These are phyloP conservation scores for Aspergillus caelatus DNA, from an alignment of 2,329 filamentous ascomycete species.

Conservation along the genomic window DNA sequence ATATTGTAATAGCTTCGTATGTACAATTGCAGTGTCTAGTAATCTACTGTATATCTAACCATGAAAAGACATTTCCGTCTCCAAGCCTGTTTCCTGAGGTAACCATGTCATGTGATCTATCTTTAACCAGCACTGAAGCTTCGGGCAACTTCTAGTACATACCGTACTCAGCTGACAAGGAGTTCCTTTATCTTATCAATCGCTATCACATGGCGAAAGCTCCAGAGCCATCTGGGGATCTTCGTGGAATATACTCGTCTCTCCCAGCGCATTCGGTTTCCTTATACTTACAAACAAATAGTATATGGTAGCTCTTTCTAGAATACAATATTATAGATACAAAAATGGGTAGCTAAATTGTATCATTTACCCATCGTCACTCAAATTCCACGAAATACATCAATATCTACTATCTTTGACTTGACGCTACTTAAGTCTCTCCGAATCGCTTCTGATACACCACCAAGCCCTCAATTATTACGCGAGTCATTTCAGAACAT, in stretches of 20 bases:
- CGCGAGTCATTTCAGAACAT: conserved; percentile 25
- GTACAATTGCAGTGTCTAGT: neutral
- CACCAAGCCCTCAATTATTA: neutral
- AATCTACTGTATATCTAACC: too few species aligned
- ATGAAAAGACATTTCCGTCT: too few species aligned
- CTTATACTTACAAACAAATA: conserved; percentile 4
- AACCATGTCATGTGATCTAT: conserved; percentile 16
- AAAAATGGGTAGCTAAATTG: conserved; percentile 13
- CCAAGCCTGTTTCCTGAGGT: neutral
- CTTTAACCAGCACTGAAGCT: conserved; percentile 15
- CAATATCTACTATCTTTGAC: neutral
- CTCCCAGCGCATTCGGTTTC: conserved; percentile 11
- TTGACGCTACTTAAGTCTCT: neutral
- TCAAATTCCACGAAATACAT: neutral
- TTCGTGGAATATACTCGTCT: neutral
- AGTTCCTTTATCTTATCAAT: too few species aligned
- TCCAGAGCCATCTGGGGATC: conserved; percentile 9
- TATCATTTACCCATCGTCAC: neutral
- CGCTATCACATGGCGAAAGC: neutral
- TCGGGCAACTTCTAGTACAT: conserved; percentile 14
- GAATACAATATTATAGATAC: conserved; percentile 17
- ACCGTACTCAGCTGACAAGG: too few species aligned
- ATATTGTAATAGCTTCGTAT: too few species aligned
- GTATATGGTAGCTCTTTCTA: conserved; percentile 18
- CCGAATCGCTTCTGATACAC: neutral